These are phyloP conservation scores for Dissophora globulifera DNA, from an alignment of 192 early-diverging fungal genomes.

Conservation along the genomic window DNA sequence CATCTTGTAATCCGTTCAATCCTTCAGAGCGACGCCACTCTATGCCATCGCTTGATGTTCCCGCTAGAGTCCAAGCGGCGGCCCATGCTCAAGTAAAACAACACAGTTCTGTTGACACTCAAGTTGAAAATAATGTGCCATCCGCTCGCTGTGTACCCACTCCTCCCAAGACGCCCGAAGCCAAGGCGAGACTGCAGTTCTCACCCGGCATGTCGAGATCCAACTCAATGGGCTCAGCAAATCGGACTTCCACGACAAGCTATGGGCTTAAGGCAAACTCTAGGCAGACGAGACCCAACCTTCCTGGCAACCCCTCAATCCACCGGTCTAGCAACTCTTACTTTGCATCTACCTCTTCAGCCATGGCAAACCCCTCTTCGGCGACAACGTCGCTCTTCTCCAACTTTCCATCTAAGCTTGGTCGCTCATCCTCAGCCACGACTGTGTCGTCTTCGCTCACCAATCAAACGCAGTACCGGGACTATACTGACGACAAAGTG, in stretches of 20 bases:
- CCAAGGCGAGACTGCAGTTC: conserved; percentile 23
- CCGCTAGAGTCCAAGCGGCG: conserved; percentile 16
- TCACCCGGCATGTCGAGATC: conserved; percentile 39
- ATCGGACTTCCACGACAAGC: neutral
- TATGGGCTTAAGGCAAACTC: neutral
- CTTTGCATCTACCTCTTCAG: conserved; percentile 7
- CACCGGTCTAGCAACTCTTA: conserved; percentile 31
- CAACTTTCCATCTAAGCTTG: conserved; percentile 14
- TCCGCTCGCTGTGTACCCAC: conserved; percentile 15
- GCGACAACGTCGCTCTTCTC: conserved; percentile 4
- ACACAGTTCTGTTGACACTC: conserved; percentile 1
- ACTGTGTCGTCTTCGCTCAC: neutral
- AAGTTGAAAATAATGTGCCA: neutral
- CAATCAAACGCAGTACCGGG: neutral
- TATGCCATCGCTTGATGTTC: conserved; percentile 36
- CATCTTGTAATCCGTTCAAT: no score
- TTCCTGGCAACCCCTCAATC: conserved; percentile 37
- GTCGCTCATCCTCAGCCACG: conserved; percentile 15
- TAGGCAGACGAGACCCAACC: conserved; percentile 27
- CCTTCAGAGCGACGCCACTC: conserved; percentile 45
- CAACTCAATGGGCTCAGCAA: conserved; percentile 18
- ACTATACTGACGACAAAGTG: conserved; percentile 4
- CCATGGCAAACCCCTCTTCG: conserved; percentile 4
- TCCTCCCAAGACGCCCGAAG: conserved; percentile 27
- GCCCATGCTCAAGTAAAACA: conserved; percentile 7